Base-by-base conservation (phyloP, 139 green algal genomes). In the Micromonas pusilla region DNA sequence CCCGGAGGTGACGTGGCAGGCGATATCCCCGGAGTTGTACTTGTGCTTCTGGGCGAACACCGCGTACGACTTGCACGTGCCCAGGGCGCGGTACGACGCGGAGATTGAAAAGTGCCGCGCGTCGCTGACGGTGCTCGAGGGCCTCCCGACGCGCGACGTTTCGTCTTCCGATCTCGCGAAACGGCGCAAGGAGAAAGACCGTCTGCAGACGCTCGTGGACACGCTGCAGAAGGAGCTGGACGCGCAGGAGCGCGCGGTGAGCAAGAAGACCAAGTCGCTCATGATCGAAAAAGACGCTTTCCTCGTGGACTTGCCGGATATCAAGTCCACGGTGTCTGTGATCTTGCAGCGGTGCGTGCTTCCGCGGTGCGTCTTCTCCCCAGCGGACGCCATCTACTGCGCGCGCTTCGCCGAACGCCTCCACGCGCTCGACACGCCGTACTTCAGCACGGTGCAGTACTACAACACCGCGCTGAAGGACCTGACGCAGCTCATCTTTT, bases 1-100 rank as follows among this genome's bases (percentile, higher is more conserved):
- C 28, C 39, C 81, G 2, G 33, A 60, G 30, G 26, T 28, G 19
- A 62, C 66, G 23, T 89, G 85, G 85, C 37, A 82, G n/a, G 80
- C 34, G 45, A 77, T 94, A 2, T 86, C 79, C 0, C 82, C 84
- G 9, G 70, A 88, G 31, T 73, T 95, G 26, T 96, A 92, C 83
- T 36, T 87, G 52, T 82, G 79, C 1, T 96, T 95, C 79, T 96
- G 91, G 91, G 77, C 71, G 25, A 84, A 92, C 32, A 74, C 82
- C n/a, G 80, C 92, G 37, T 76, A 83, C 23, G 90, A 95, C 82
- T 81, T 95, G 2, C 80, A 91, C 52, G 86, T 80, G 52, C 81
- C 81, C 5, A 26, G 45, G 23, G n/a, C 26, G 33, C 64, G 77
- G 0, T 85, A 85, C 66, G 78, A 79, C 6, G 57, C 54, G 3